Evolutionary conservation across 2,329 filamentous ascomycete genomes (phyloP).

Genomic region (Pyrenophora seminiperda): DNA sequence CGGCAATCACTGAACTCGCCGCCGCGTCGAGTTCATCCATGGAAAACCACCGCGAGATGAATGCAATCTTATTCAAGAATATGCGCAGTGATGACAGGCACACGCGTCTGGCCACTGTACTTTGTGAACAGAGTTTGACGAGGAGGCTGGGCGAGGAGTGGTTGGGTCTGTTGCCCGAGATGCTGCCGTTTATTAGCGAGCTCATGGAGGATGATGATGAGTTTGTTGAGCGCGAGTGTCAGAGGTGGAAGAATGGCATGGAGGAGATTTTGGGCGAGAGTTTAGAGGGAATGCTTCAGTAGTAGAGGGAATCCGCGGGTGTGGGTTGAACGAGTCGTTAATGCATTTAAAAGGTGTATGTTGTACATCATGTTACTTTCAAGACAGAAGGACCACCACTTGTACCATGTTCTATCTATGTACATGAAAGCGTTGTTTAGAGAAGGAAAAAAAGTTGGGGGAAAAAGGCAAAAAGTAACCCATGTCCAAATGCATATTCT

Average conservation of each 20-base stretch:
- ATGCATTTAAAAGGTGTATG: no score
- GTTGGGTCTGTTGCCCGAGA: conserved; percentile 88
- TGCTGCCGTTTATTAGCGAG: conserved; percentile 95
- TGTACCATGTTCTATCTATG: no score
- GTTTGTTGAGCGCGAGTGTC: conserved; percentile 84
- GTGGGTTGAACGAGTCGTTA: no score
- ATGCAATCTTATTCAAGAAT: conserved; percentile 75
- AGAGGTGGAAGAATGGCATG: conserved; percentile 88
- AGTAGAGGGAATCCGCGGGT: no score
- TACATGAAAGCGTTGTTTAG: no score
- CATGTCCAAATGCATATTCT: no score
- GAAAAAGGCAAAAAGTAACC: no score
- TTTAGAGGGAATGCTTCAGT: conserved; percentile 89
- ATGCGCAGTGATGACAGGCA: conserved; percentile 73
- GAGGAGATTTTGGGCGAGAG: conserved; percentile 89
- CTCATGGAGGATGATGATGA: conserved; percentile 97
- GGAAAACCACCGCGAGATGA: conserved; percentile 90
- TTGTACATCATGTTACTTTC: no score
- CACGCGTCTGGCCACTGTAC: conserved; percentile 80
- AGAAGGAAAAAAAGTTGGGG: no score
- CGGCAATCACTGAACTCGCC: conserved; percentile 79
- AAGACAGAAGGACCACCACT: no score
- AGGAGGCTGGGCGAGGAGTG: conserved; percentile 88
- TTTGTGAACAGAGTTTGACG: conserved; percentile 79
- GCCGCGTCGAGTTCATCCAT: conserved; percentile 78